Base-by-base conservation (phyloP, 345 rosid species). In the Citrus glauca region DNA sequence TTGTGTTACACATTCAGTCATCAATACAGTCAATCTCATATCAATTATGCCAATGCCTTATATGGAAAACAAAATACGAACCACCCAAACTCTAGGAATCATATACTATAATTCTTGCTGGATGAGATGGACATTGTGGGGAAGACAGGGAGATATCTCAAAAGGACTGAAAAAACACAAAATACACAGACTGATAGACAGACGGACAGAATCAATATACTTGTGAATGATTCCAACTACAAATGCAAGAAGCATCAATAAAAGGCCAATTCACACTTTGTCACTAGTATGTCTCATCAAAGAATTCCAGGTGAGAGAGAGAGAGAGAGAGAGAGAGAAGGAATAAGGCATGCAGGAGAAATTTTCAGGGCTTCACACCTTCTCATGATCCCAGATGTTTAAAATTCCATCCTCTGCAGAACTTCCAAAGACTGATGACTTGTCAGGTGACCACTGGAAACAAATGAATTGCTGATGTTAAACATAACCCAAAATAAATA, bases 321-420 rank as follows among this genome's bases (percentile, higher is more conserved):
- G 19, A 25, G 42, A 75, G 56, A 75, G 19, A 25, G 40, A 9
- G 42, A 75, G 63, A 75, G 19, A 25, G 16, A 40, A 33, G 40
- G 55, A 7, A 68, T 33, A 48, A 27, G 53, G 35, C 40, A 40
- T 13, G 22, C 40, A 20, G 6, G 16, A 66, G 55, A 76, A 76
- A 71, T n/a, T 4, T 71, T 45, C 50, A 66, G 32, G 28, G 75
- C 68, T 60, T 61, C 72, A 30, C 25, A 94, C 98, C 98, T 81
- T 91, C 50, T 95, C 97, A 82, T 88, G 87, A 80, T 95, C 97
- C 98, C 98, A 95, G 66, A 95, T 86, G 83, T 95, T 95, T 33
- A 95, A 80, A 86, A 95, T 88, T 66, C 98, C 98, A 80, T 94
- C 98, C 81, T 94, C 98, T 7, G 98, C 98, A 32, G 97, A 91